Percentiles rank a stretch among this genome's conserved stretches.
Evolutionary conservation across 495 filamentous ascomycete genomes (phyloP).

Genomic region (Aspergillus hancockii): DNA sequence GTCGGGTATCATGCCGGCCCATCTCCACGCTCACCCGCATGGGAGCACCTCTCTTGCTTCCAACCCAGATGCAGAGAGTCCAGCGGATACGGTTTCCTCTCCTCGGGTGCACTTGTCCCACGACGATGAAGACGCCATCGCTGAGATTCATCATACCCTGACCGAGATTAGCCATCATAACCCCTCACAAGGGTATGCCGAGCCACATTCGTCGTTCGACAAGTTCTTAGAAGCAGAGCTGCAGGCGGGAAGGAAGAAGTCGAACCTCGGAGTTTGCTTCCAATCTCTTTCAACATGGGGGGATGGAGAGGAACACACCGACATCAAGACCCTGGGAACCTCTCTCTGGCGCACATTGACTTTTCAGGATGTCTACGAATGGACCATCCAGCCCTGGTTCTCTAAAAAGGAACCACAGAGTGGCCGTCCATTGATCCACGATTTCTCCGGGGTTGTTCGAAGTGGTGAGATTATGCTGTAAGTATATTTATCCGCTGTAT

Average conservation of each 20-base stretch:
- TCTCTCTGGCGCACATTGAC: conserved; percentile 41
- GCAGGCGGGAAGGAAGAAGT: conserved; percentile 32
- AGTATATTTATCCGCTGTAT: conserved; percentile 14
- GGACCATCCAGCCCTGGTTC: conserved; percentile 40
- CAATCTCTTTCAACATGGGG: conserved; percentile 42
- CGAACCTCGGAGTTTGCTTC: conserved; percentile 39
- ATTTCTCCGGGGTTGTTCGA: conserved; percentile 68
- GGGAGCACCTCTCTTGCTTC: conserved; percentile 23
- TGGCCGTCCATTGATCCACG: conserved; percentile 42
- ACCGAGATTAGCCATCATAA: conserved; percentile 23
- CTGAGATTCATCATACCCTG: conserved; percentile 36
- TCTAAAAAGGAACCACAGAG: conserved; percentile 29
- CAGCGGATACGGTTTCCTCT: conserved; percentile 20
- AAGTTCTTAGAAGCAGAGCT: conserved; percentile 39
- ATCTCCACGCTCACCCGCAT: conserved; percentile 30
- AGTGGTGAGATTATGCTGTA: conserved; percentile 74
- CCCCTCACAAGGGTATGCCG: conserved; percentile 25
- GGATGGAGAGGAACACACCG: conserved; percentile 30
- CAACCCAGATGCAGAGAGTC: conserved; percentile 20
- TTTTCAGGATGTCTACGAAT: conserved; percentile 39
- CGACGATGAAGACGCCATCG: conserved; percentile 37
- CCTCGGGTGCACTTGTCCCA: conserved; percentile 34
- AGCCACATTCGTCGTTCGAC: conserved; percentile 40
- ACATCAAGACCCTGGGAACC: conserved; percentile 36
- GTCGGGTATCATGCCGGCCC: conserved; percentile 32